A percentile compares a stretch with the other conserved stretches of the same genome.
phyloP scores from a whole-genome alignment of 2,329 filamentous ascomycete species.

The Neocucurbitaria cava region DNA sequence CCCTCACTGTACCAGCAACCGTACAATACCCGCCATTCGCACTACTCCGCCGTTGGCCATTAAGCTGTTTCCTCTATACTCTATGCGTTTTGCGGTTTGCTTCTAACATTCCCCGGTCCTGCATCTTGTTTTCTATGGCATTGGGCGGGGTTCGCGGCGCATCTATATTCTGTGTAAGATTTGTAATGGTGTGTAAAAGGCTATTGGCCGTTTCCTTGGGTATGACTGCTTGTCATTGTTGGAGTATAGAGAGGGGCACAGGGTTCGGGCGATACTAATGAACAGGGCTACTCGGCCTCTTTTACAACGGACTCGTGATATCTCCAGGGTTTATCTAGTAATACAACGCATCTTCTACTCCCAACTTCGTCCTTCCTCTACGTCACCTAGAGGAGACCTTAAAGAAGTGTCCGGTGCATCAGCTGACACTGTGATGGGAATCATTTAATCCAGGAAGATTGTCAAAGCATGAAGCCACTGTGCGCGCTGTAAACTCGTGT shows the following conservation, averaged over 20 bases:
- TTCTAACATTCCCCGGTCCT: slow-evolving; percentile 5
- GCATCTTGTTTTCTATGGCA: slow-evolving; percentile 11
- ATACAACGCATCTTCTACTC: slow-evolving; percentile 8
- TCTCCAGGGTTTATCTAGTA: slow-evolving; percentile 21
- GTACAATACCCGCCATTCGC: slow-evolving; percentile 38
- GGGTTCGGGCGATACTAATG: not conserved
- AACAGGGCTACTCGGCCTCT: not conserved
- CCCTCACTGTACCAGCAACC: slow-evolving; percentile 53
- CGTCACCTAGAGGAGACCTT: not conserved
- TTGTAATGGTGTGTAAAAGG: not conserved
- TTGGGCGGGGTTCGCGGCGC: slow-evolving; percentile 18
- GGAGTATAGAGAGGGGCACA: not conserved
- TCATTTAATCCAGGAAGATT: not conserved
- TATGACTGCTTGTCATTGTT: not conserved
- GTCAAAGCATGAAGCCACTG: not conserved
- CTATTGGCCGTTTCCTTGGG: not conserved
- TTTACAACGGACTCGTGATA: slow-evolving; percentile 7
- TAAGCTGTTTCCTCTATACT: slow-evolving; percentile 12
- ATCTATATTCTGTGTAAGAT: slow-evolving; percentile 2
- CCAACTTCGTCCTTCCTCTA: not conserved
- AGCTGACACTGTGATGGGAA: not conserved
- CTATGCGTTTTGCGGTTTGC: slow-evolving; percentile 7
- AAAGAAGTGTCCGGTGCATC: not conserved
- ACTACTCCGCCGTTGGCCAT: slow-evolving; percentile 45
- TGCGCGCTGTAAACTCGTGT: not conserved